Conservation (phyloP, 1,284 basidiomycete species). For the Rhodotorula mucilaginosa region DNA sequence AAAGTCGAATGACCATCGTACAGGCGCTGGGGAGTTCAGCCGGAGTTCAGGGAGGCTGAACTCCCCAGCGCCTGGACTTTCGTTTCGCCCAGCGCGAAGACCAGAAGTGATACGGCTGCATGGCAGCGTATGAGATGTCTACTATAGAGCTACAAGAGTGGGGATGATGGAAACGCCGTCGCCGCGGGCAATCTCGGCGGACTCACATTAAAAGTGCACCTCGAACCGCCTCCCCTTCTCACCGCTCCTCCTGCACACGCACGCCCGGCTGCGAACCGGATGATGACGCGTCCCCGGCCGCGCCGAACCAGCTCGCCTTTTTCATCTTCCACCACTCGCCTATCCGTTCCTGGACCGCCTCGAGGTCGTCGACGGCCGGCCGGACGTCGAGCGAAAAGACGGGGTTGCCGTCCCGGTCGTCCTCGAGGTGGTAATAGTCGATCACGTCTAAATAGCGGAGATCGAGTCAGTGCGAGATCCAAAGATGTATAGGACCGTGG, state of each 20-base stretch:
- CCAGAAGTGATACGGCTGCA: too few relatives aligned
- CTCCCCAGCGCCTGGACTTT: too few relatives aligned
- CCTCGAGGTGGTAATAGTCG: conserved; percentile 89
- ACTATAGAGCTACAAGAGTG: not conserved
- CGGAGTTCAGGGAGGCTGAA: too few relatives aligned
- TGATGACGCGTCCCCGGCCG: not conserved
- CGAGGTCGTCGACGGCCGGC: conserved; percentile 44
- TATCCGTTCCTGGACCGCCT: conserved; percentile 41
- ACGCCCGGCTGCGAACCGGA: conserved; percentile 19
- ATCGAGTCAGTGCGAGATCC: not conserved
- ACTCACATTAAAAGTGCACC: not conserved
- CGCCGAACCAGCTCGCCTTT: conserved; percentile 34
- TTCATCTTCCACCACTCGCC: conserved; percentile 45
- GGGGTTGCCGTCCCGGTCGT: conserved; percentile 75
- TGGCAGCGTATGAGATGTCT: too few relatives aligned
- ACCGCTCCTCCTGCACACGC: conserved; percentile 34
- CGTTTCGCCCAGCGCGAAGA: too few relatives aligned
- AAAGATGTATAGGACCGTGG: too few relatives aligned
- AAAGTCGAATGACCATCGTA: too few relatives aligned
- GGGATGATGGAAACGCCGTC: not conserved
- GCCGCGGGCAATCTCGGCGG: not conserved
- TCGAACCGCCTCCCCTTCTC: not conserved
- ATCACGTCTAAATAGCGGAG: conserved; percentile 62
- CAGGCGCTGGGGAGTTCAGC: too few relatives aligned
- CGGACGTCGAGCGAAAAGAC: conserved; percentile 84